Base-by-base conservation (phyloP, 495 filamentous ascomycete species). In the Talaromyces borbonicus region DNA sequence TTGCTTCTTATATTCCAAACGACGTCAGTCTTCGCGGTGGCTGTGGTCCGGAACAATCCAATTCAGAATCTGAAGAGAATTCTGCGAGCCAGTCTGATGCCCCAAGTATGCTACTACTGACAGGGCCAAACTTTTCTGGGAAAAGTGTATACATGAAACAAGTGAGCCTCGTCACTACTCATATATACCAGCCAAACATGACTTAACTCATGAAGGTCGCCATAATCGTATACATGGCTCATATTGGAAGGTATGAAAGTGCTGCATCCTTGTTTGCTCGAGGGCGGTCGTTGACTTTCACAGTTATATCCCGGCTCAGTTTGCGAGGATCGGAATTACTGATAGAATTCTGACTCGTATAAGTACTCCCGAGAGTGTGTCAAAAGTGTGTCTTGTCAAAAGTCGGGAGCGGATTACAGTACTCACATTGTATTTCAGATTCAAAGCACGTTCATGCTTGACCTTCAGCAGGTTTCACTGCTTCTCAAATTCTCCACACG, bases 61-160 rank as follows among this genome's bases (percentile, higher is more conserved):
- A n/a, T n/a, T n/a, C n/a, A n/a, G n/a, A n/a, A n/a, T n/a, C n/a
- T n/a, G n/a, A n/a, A n/a, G n/a, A n/a, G n/a, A n/a, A n/a, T n/a
- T n/a, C n/a, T n/a, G n/a, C n/a, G n/a, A n/a, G 8, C 11, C 9
- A 56, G 15, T 38, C 49, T 11, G 36, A 55, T 44, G 52, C 55
- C 29, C 83, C 87, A 4, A 89, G 80, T 48, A 87, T 90, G 73
- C 56, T 96, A 2, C 62, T 97, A 5, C 57, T 97, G 54, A 97
- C 92, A 0, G 92, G 92, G 1, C 90, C 92, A 27, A 97, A 98
- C 53, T 94, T 87, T 64, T 96, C 92, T 0, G 93, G 92, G 6
- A 97, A 97, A 58, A 95, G 87, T 56, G 78, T 97, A 23, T 95
- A 95, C 62, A 80, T 98, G 64, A 97, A 93, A 60, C 92, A 95